Base-by-base conservation (phyloP, 257 asterid genomes). In the Linaria vulgaris region DNA sequence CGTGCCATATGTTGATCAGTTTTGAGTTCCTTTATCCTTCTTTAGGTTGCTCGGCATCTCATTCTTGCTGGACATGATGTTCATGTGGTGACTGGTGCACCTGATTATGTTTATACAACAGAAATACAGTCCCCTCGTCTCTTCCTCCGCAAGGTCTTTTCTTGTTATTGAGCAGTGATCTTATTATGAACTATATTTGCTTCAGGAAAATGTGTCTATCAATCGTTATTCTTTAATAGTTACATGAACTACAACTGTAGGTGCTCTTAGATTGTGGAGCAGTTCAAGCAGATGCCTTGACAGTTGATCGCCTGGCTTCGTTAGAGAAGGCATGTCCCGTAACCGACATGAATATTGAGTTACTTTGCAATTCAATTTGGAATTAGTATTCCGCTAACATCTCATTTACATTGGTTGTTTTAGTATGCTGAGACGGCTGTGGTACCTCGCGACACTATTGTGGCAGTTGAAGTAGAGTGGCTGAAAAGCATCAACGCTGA, bases 361-460 rank as follows among this genome's bases (percentile, higher is more conserved):
- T 38, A 23, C 39, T 15, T 41, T 56, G 57, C 12, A 17, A 13
- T 13, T 34, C 10, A 44, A 44, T 12, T 13, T 12, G 15, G 15
- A 8, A 44, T 2, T 12, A 12, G 27, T 62, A 27, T 55, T 69
- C 52, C 52, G 44, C 31, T 63, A 76, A 47, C 56, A 20, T 12
- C 20, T 30, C 14, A 24, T 56, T 72, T 61, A 23, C 60, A 13
- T 50, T 70, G 60, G 57, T 61, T 64, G 71, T 52, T 79, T 61
- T 71, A 94, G 99, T 94, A 94, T 71, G 81, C 95, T 9, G 97
- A 94, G 88, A 94, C 97, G 14, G 99, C 99, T 23, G 99, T 94
- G 19, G 88, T 74, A 16, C 99, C 97, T 30, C 99, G 99, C 38
- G 94, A 80, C 46, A 67, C 84, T 37, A 90, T 94, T 78, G 72